A percentile compares a stretch with the other conserved stretches of the same genome.
phyloP scores from a whole-genome alignment of 495 filamentous ascomycete genomes.

The Lentithecium fluviatile region DNA sequence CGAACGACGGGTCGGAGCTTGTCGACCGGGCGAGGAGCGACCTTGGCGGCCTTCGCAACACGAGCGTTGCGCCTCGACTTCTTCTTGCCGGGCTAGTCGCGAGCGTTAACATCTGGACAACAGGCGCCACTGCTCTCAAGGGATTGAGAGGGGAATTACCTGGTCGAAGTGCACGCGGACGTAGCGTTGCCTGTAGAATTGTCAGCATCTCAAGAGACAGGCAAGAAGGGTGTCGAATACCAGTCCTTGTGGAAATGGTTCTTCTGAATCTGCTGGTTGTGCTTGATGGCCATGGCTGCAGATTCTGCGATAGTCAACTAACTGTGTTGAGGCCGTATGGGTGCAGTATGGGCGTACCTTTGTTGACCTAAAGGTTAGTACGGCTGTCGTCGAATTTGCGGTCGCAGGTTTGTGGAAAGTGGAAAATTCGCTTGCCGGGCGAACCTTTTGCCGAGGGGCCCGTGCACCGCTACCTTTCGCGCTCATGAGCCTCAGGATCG shows the following conservation, averaged over 20 bases:
- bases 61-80: slow-evolving; percentile 83
- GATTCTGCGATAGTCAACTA: neutral
- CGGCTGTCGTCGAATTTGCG: neutral
- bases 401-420: neutral
- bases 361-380: slow-evolving; percentile 16
- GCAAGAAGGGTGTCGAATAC: slow-evolving; percentile 38
- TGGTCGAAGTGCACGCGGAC: slow-evolving; percentile 99
- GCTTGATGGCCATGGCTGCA: slow-evolving; percentile 72
- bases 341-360: neutral
- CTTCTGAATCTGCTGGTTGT: slow-evolving; percentile 98
- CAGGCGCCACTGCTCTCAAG: slow-evolving; percentile 49
- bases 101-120: slow-evolving; percentile 41
- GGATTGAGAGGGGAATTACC: slow-evolving; percentile 62
- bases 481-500: too few relatives aligned
- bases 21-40: slow-evolving; percentile 96
- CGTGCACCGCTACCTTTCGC: too few relatives aligned
- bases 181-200: slow-evolving; percentile 64
- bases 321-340: neutral
- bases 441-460: slow-evolving; percentile 4
- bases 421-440: neutral
- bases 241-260: slow-evolving; percentile 99
- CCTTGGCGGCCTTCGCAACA: slow-evolving; percentile 83
- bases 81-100: slow-evolving; percentile 85
- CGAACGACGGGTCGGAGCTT: slow-evolving; percentile 92
- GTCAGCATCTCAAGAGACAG: slow-evolving; percentile 4